Evolutionary conservation across 2,329 filamentous ascomycete genomes (phyloP).

Genomic region (Claviceps capensis): DNA sequence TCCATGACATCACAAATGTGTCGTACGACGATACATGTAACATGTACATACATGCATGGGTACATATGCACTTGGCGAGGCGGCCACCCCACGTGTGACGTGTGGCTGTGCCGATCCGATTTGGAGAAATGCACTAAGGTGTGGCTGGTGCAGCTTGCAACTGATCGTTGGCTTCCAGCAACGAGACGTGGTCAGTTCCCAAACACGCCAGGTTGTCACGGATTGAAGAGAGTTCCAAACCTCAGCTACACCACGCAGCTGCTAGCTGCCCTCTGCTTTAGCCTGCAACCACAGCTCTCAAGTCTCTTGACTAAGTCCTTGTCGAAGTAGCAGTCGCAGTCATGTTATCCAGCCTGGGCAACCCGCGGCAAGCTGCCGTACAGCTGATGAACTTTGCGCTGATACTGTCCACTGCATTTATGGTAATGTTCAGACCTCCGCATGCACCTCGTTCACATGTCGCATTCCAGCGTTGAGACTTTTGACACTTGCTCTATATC

Average conservation of each 20-base stretch:
- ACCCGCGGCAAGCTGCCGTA: slow-evolving; percentile 66
- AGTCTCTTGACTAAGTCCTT: background rate
- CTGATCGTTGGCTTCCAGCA: no score
- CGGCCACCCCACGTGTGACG: background rate
- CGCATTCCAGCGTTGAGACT: background rate
- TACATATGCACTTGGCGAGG: background rate
- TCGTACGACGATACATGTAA: background rate
- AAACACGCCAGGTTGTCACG: slow-evolving; percentile 5
- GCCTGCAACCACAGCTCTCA: background rate
- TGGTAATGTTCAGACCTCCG: slow-evolving; percentile 34
- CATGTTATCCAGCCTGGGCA: slow-evolving; percentile 58
- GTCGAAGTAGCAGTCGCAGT: background rate
- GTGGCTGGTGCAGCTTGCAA: no score
- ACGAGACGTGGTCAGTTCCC: slow-evolving; percentile 11
- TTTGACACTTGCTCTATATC: no score
- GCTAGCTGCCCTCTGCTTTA: background rate
- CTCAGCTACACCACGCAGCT: background rate
- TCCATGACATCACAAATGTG: slow-evolving; percentile 3
- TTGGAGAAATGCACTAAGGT: no score
- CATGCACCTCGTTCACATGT: background rate
- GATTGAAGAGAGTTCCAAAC: background rate
- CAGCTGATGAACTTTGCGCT: slow-evolving; percentile 86
- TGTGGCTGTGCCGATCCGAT: background rate
- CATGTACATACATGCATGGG: no score
- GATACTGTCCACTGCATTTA: slow-evolving; percentile 81